phyloP scores from a whole-genome alignment of 805 yeast species.

The Starmerella sirachaensis region DNA sequence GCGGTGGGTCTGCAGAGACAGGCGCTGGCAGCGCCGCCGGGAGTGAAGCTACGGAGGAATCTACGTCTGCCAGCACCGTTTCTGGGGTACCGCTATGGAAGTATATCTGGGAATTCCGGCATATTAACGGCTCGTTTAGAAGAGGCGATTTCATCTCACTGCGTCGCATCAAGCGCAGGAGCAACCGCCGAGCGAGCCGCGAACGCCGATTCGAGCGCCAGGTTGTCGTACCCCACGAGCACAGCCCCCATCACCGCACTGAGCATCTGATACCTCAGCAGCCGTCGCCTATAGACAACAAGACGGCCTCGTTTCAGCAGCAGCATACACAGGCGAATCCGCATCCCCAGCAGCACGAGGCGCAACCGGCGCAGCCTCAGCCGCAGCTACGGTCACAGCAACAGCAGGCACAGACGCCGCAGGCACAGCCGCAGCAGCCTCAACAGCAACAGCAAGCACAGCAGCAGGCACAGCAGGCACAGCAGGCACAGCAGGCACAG shows the following conservation, averaged over 20 bases:
- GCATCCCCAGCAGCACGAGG: background rate
- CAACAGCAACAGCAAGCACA: background rate
- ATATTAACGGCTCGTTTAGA: constrained; percentile 62
- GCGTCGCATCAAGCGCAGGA: constrained; percentile 65
- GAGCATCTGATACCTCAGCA: background rate
- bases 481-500: too few species aligned
- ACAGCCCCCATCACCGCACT: background rate
- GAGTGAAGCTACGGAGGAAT: too few species aligned
- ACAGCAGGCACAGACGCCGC: constrained; percentile 1
- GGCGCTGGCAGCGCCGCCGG: too few species aligned
- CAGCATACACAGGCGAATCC: background rate
- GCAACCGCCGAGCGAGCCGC: constrained; percentile 27
- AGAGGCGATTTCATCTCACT: constrained; percentile 70
- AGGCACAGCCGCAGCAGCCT: background rate
- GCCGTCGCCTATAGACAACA: background rate
- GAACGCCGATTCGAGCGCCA: constrained; percentile 16
- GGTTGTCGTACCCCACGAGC: constrained; percentile 8
- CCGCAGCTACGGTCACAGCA: constrained; percentile 1
- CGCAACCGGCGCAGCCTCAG: background rate
- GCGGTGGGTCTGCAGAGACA: too few species aligned
- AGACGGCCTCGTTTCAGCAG: background rate
- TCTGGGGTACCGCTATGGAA: too few species aligned
- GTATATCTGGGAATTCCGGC: constrained; percentile 74
- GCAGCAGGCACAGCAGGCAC: background rate
- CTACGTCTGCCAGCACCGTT: too few species aligned